Evolutionary conservation across 1,139 yeast species (phyloP), one percentile per base, ranked within the genome.

Genomic region (Pichia terricola): DNA sequence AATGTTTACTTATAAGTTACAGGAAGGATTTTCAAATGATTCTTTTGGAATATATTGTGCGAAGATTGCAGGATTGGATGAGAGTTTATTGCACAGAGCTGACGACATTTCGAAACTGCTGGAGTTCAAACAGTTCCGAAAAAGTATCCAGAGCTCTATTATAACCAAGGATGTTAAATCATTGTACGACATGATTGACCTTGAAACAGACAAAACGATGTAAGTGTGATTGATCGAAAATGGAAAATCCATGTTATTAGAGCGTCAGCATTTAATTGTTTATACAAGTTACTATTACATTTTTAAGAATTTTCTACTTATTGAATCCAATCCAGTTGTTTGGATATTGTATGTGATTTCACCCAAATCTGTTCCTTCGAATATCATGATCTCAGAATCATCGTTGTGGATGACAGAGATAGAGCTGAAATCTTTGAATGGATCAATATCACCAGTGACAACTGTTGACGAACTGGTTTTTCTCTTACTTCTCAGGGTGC

Each of bases 361-460:
- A 4, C 87, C 81, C 8, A 77, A 64, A 32, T 73, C 72, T 33
- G 69, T 72, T 34, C 77, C 80, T 26, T 74, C 75, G 52, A 70
- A 75, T 3, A 67, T 58, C 57, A 73, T 66, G 1, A 75, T 64
- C 42, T 68, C 65, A 37, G 67, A 70, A 37, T 65, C 69, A 40
- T 77, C 82, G 37, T 52, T 50, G 60, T 88, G 91, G 56, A 87
- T 87, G 56, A 91, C 69, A 3, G 96, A 86, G 55, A 91, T 87
- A 0, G 96, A 88, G 57, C 82, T 86, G 66, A 91, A 91, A 56
- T 79, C 79, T 44, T 79, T 82, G 64, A 91, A 91, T 16, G 96
- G 96, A 63, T 89, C 96, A 35, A 67, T 61, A 25, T 60, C 70
- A 3, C 40, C 42, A 9, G 49, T 43, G 51, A 44, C 32, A n/a